Conservation (phyloP, 2,329 filamentous ascomycete genomes). For the Setomelanomma holmii region DNA sequence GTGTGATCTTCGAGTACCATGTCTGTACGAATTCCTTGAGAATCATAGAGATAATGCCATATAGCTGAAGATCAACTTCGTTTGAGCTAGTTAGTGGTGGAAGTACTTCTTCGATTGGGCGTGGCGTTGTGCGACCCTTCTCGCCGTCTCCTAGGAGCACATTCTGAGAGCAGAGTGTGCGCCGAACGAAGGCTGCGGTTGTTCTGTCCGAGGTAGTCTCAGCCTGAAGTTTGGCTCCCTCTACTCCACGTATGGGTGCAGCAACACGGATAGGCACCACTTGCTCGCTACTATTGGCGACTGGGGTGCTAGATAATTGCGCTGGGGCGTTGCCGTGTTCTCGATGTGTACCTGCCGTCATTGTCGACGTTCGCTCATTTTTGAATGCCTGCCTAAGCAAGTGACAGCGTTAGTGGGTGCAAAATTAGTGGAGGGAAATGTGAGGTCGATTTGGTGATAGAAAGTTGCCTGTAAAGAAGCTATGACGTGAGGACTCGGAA, state of each 20-base stretch:
- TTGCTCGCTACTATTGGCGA: conserved; percentile 18
- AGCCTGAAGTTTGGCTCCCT: conserved; percentile 32
- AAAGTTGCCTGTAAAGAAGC: not conserved
- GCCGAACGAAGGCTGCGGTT: conserved; percentile 81
- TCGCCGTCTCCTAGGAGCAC: conserved; percentile 58
- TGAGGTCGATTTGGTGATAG: not conserved
- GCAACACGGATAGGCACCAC: conserved; percentile 23
- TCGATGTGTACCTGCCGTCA: conserved; percentile 36
- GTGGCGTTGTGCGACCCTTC: conserved; percentile 63
- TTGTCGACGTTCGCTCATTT: conserved; percentile 27
- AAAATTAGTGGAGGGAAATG: not conserved
- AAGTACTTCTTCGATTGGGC: conserved; percentile 79
- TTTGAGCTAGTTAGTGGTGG: conserved; percentile 94
- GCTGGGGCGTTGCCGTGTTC: conserved; percentile 27
- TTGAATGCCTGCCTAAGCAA: conserved; percentile 10
- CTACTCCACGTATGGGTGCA: conserved; percentile 22
- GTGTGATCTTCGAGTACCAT: conserved; percentile 93
- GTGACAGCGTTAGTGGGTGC: conserved; percentile 15
- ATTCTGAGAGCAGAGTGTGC: conserved; percentile 78
- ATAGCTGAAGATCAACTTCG: conserved; percentile 90
- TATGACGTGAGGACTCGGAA: conserved; percentile 23
- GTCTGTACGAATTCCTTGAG: conserved; percentile 88
- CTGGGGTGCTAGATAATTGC: conserved; percentile 29
- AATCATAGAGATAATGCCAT: conserved; percentile 88
- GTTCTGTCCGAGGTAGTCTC: conserved; percentile 73